phyloP scores from a whole-genome alignment of 1,284 basidiomycete genomes.

The Cystobasidium slooffiae region DNA sequence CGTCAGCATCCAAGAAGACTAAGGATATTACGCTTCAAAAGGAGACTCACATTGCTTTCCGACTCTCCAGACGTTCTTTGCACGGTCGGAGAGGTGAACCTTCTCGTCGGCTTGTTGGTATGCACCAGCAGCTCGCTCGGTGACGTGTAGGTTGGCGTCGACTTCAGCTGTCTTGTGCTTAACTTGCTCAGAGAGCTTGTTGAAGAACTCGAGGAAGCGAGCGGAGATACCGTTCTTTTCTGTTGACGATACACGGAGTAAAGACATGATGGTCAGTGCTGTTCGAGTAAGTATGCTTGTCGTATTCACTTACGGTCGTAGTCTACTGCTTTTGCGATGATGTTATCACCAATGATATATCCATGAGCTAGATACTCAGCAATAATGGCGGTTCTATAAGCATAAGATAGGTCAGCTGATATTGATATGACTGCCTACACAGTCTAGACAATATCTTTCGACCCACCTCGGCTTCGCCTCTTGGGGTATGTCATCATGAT shows the following conservation, averaged over 20 bases:
- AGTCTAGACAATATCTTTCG: neutral
- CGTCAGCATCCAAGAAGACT: constrained; percentile 40
- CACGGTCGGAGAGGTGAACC: constrained; percentile 72
- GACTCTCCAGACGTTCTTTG: constrained; percentile 67
- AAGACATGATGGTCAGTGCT: neutral
- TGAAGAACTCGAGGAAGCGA: constrained; percentile 78
- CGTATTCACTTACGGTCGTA: constrained; percentile 36
- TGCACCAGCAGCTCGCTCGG: constrained; percentile 68
- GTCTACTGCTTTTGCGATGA: constrained; percentile 79
- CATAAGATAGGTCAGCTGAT: neutral
- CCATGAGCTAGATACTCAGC: constrained; percentile 89
- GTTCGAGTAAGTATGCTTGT: neutral
- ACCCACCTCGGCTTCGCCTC: constrained; percentile 77
- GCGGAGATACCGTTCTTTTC: constrained; percentile 84
- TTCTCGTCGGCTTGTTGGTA: constrained; percentile 69
- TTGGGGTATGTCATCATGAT: constrained; percentile 66
- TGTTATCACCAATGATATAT: constrained; percentile 75
- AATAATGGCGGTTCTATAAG: constrained; percentile 64
- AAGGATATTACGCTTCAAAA: constrained; percentile 26
- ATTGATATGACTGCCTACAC: neutral
- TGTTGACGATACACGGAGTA: constrained; percentile 52
- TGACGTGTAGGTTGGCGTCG: constrained; percentile 77
- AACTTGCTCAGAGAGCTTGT: constrained; percentile 68
- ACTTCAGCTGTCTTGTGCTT: constrained; percentile 70
- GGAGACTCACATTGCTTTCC: constrained; percentile 63